These are phyloP conservation scores for Aspergillus novofumigatus DNA, from an alignment of 2,329 filamentous ascomycete genomes.

Conservation along the genomic window DNA sequence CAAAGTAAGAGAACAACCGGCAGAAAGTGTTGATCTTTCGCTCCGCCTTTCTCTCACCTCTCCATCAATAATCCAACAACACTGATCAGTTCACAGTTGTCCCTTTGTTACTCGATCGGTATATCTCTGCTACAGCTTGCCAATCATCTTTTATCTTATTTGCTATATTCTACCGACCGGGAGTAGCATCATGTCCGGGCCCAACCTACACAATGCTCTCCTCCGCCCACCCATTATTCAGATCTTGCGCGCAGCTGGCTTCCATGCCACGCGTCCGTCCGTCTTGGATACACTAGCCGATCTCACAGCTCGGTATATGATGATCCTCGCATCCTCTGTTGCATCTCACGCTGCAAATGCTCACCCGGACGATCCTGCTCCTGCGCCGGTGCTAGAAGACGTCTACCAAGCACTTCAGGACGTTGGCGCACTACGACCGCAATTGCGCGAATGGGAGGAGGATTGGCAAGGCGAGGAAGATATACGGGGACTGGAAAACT, in stretches of 20 bases:
- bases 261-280: slow-evolving; percentile 73
- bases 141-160: not conserved
- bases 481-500: slow-evolving; percentile 69
- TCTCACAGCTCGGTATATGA: slow-evolving; percentile 75
- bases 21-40: slow-evolving; percentile 1
- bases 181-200: slow-evolving; percentile 40
- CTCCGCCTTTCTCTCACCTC: slow-evolving; percentile 1
- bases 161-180: not conserved
- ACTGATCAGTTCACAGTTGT: not conserved
- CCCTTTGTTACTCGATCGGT: not conserved
- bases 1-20: not conserved
- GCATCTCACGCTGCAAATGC: slow-evolving; percentile 67
- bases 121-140: not conserved
- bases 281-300: slow-evolving; percentile 87
- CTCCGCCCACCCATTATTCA: slow-evolving; percentile 84
- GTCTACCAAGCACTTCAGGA: slow-evolving; percentile 82
- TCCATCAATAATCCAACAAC: not conserved
- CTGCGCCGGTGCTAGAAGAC: slow-evolving; percentile 66
- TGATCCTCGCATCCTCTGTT: slow-evolving; percentile 68
- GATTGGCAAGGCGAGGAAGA: slow-evolving; percentile 70
- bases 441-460: slow-evolving; percentile 64
- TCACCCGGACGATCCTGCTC: slow-evolving; percentile 57
- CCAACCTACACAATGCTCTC: slow-evolving; percentile 66
- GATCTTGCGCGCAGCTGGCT: slow-evolving; percentile 86
- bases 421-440: slow-evolving; percentile 68